These are phyloP conservation scores for Chrysoporthe austroafricana DNA, from an alignment of 2,329 filamentous ascomycete genomes.

Conservation along the genomic window DNA sequence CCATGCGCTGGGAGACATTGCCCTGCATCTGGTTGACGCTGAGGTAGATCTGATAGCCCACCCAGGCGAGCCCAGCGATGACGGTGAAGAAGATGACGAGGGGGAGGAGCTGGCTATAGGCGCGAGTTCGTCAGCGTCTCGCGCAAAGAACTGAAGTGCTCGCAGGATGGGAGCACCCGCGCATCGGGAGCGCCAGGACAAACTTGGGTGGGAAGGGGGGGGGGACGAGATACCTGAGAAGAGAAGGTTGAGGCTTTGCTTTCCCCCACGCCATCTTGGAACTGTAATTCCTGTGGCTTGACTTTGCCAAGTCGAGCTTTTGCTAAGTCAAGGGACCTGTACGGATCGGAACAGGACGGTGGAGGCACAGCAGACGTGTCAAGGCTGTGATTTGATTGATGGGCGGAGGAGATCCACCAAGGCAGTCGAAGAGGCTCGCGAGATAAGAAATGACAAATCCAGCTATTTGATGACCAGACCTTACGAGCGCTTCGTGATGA, in stretches of 20 bases:
- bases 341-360: neutral
- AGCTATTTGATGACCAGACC: neutral
- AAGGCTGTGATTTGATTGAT: neutral
- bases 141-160: neutral
- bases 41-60: conserved; percentile 75
- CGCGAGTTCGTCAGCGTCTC: conserved; percentile 6
- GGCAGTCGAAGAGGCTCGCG: neutral
- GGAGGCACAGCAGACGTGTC: conserved; percentile 5
- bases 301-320: neutral
- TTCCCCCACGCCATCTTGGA: conserved; percentile 28
- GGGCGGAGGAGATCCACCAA: conserved; percentile 5
- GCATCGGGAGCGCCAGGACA: neutral
- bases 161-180: neutral
- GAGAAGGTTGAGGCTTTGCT: conserved; percentile 18
- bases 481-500: neutral
- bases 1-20: conserved; percentile 70
- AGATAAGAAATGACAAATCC: neutral
- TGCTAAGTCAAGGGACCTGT: neutral
- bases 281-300: neutral
- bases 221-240: conserved; percentile 18
- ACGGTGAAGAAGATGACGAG: conserved; percentile 66
- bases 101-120: conserved; percentile 63
- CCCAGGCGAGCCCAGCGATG: conserved; percentile 61
- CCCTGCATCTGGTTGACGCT: conserved; percentile 68
- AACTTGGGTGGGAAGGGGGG: neutral